These are phyloP conservation scores for Silene vulgaris DNA, from an alignment of 179 eudicot genomes.

Conservation along the genomic window DNA sequence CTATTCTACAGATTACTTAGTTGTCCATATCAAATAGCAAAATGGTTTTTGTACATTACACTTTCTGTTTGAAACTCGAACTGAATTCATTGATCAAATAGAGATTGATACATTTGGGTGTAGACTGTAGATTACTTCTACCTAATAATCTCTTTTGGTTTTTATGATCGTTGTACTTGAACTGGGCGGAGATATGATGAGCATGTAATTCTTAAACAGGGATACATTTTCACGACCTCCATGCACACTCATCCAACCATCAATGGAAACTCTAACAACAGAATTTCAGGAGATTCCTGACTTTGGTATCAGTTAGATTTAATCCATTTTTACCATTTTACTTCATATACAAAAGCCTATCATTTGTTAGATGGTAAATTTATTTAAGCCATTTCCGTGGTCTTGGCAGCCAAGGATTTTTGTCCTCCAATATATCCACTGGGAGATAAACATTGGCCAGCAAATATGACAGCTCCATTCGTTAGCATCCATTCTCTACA, in stretches of 20 bases:
- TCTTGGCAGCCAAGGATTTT: slow-evolving; percentile 56
- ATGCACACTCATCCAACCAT: slow-evolving; percentile 87
- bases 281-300: slow-evolving; percentile 56
- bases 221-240: slow-evolving; percentile 89
- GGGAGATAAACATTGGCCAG: slow-evolving; percentile 54
- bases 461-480: slow-evolving; percentile 54
- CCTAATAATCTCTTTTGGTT: slow-evolving; percentile 6
- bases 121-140: not conserved
- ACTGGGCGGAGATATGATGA: slow-evolving; percentile 9
- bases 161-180: not conserved
- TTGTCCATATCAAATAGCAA: not conserved
- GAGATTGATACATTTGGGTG: not conserved
- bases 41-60: not conserved
- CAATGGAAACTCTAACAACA: slow-evolving; percentile 46
- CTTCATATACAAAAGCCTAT: slow-evolving; percentile 6
- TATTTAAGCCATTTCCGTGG: slow-evolving; percentile 14
- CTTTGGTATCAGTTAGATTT: slow-evolving; percentile 53
- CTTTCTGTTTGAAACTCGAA: not conserved
- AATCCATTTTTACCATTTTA: slow-evolving; percentile 12
- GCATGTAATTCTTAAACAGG: slow-evolving; percentile 45
- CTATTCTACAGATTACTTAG: not conserved
- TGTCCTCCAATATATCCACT: slow-evolving; percentile 89
- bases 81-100: not conserved
- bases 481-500: slow-evolving; percentile 72
- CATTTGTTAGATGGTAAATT: slow-evolving; percentile 11